Evolutionary conservation across 2,329 filamentous ascomycete species (phyloP).

Genomic region (Scleromitrula shiraiana): DNA sequence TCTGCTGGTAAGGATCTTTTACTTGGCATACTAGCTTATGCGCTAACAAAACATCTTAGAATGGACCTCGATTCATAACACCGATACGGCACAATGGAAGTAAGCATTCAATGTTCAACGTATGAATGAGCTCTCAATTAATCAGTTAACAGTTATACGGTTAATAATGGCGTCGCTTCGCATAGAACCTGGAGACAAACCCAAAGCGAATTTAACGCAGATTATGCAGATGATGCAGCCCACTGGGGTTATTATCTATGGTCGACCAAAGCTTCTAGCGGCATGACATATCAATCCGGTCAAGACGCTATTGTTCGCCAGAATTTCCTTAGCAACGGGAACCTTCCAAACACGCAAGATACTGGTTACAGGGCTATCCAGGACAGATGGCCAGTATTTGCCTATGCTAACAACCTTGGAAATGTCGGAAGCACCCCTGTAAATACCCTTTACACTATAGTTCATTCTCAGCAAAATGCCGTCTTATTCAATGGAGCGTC

Average conservation of each 20-base stretch:
- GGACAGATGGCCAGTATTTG: conserved; percentile 73
- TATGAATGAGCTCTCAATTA: conserved; percentile 34
- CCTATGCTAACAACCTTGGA: conserved; percentile 40
- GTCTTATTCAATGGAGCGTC: conserved; percentile 28
- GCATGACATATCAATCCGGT: conserved; percentile 61
- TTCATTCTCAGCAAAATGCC: conserved; percentile 24
- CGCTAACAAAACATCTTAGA: conserved; percentile 39
- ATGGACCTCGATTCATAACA: conserved; percentile 57
- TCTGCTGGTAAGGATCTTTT: conserved; percentile 47
- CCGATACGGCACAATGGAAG: conserved; percentile 51
- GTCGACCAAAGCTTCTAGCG: conserved; percentile 51
- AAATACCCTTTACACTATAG: conserved; percentile 21
- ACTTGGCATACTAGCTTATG: neutral
- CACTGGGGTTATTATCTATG: conserved; percentile 80
- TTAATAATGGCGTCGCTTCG: conserved; percentile 19
- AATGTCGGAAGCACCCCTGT: conserved; percentile 16
- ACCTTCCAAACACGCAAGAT: conserved; percentile 58
- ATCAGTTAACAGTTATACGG: conserved; percentile 34
- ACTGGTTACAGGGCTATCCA: conserved; percentile 56
- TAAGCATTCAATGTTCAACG: conserved; percentile 50
- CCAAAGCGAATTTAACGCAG: conserved; percentile 26
- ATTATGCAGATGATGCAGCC: conserved; percentile 39
- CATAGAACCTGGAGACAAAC: conserved; percentile 20
- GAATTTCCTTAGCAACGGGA: conserved; percentile 56
- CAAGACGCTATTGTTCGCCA: conserved; percentile 55